Base-by-base conservation (phyloP, 1,284 basidiomycete species). In the Paramarasmius palmivorus region DNA sequence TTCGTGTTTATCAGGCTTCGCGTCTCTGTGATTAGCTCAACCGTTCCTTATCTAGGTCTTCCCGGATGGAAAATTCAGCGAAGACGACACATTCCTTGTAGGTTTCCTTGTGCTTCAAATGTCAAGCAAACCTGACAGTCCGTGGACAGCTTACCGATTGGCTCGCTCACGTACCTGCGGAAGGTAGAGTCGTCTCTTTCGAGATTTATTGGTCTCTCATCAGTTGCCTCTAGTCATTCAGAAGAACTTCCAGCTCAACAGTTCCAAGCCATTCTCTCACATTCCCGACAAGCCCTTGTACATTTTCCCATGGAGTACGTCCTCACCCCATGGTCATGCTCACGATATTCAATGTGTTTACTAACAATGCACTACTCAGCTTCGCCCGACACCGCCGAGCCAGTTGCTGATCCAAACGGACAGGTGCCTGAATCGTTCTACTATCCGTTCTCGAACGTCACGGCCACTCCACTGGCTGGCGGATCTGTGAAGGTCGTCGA, bases 11-110 rank as follows among this genome's bases (percentile, higher is more conserved):
- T 36, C 15, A 4, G n/a, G n/a, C n/a, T n/a, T n/a, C n/a, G n/a
- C n/a, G n/a, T n/a, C n/a, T n/a, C n/a, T n/a, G n/a, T n/a, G n/a
- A n/a, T n/a, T n/a, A n/a, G n/a, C 49, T 51, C 15, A 32, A 48
- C n/a, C n/a, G 50, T n/a, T 51, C 15, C 48, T 36, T n/a, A n/a
- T n/a, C n/a, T n/a, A 85, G 83, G 76, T 87, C 15, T 88, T 88
- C 59, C 80, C 84, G 62, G 72, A 78, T 53, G 86, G 88, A 15
- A 68, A 68, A 32, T 90, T 90, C 68, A 81, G 76, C 66, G 86
- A 88, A 65, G 83, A 88, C 63, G 73, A 71, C 2, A 89, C 87
- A 0, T 88, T 91, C 73, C 69, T 86, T 64, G 80, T 86, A n/a
- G n/a, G n/a, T n/a, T n/a, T n/a, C n/a, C n/a, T n/a, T n/a, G n/a